phyloP scores from a whole-genome alignment of 805 yeast species.

The Nakazawaea sp. region DNA sequence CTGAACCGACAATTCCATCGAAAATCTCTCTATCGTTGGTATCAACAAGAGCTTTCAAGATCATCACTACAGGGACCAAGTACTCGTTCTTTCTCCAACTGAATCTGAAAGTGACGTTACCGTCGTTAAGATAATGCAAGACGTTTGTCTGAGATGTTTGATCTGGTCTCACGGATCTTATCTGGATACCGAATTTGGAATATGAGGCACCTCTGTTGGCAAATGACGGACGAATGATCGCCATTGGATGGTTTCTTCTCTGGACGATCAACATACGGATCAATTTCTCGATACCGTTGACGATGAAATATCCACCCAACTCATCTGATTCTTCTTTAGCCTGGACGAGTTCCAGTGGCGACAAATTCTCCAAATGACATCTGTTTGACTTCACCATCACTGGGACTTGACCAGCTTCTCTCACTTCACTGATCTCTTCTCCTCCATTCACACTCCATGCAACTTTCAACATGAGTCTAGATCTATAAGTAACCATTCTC shows the following conservation, averaged over 20 bases:
- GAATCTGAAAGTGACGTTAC: conserved; percentile 93
- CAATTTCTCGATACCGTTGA: conserved; percentile 94
- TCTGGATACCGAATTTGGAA: conserved; percentile 86
- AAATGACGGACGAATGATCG: conserved; percentile 90
- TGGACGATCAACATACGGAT: conserved; percentile 97
- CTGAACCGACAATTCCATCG: conserved; percentile 92
- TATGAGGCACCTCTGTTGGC: conserved; percentile 90
- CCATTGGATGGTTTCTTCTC: conserved; percentile 97
- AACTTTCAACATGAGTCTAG: conserved; percentile 70
- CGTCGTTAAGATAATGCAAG: conserved; percentile 91
- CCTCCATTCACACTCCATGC: conserved; percentile 87
- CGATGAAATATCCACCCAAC: conserved; percentile 92
- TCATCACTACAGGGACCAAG: conserved; percentile 87
- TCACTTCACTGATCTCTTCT: conserved; percentile 68
- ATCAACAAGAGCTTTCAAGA: conserved; percentile 82
- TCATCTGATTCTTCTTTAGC: conserved; percentile 90
- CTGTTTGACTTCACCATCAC: conserved; percentile 86
- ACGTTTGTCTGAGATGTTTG: conserved; percentile 97
- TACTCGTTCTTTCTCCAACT: conserved; percentile 97
- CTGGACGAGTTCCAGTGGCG: conserved; percentile 76
- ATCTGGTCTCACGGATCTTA: conserved; percentile 91
- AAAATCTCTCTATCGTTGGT: conserved; percentile 93
- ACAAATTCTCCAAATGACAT: conserved; percentile 80
- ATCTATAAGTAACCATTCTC: conserved; percentile 75
- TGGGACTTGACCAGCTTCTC: conserved; percentile 91